A percentile compares a stretch with the other conserved stretches of the same genome.
These are phyloP conservation scores for Endocalyx cinctus DNA, from an alignment of 2,329 filamentous ascomycete genomes.

Conservation along the genomic window DNA sequence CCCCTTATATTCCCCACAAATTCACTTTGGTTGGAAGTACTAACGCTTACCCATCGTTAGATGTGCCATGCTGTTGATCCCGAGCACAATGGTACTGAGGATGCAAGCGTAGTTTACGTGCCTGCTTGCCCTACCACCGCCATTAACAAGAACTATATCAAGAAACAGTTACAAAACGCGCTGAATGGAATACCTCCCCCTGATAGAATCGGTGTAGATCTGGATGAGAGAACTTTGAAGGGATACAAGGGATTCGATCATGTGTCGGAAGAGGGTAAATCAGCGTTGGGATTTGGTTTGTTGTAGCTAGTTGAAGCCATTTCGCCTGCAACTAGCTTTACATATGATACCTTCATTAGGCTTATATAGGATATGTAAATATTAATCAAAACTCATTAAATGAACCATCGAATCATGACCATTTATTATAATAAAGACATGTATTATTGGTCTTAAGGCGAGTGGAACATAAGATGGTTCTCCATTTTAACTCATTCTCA, in stretches of 20 bases:
- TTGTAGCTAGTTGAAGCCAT: too few species aligned
- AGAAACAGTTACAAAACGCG: neutral
- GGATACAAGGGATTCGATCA: slow-evolving; percentile 1
- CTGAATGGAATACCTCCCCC: neutral
- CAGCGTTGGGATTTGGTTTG: slow-evolving; percentile 13
- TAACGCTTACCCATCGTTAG: slow-evolving; percentile 10
- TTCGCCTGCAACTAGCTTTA: too few species aligned
- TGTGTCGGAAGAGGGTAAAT: slow-evolving; percentile 7
- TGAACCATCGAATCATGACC: too few species aligned
- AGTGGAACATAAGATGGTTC: too few species aligned
- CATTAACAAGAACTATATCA: slow-evolving; percentile 7
- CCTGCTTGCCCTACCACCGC: slow-evolving; percentile 31
- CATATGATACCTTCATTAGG: too few species aligned
- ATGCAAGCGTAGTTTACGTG: slow-evolving; percentile 31
- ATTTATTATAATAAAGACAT: too few species aligned
- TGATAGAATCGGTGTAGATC: neutral
- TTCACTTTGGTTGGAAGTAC: too few species aligned
- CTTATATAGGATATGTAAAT: too few species aligned
- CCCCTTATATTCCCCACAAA: too few species aligned
- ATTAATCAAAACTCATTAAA: too few species aligned
- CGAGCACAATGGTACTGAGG: slow-evolving; percentile 28
- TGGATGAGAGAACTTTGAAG: slow-evolving; percentile 4
- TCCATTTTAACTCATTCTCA: too few species aligned
- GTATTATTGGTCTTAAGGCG: too few species aligned
- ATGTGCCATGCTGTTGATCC: slow-evolving; percentile 36